Evolutionary conservation across 768 basidiomycete species (phyloP), one percentile per base, ranked within the genome.

Genomic region (Lactarius akahatsu): DNA sequence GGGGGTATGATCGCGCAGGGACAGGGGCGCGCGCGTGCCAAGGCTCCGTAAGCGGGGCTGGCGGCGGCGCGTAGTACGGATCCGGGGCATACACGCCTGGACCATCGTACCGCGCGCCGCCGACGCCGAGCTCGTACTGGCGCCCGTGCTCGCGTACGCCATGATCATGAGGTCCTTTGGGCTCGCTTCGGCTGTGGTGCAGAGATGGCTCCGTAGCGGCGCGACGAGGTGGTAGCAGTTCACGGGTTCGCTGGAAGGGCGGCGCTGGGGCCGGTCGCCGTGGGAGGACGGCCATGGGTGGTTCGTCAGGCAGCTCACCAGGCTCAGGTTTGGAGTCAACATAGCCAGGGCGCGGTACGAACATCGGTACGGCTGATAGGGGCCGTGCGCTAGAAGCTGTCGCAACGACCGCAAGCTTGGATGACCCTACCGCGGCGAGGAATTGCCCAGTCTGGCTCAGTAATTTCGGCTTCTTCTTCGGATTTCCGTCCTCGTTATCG

Each of bases 261-360:
- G 7, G 23, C 5, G 28, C 16, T 50, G 15, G 30, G 50, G n/a
- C 56, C 38, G 28, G 23, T 15, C 23, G 32, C 16, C 30, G 30
- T 3, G 34, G 30, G 20, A n/a, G 4, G 16, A 32, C 8, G 30
- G 20, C 3, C 5, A 13, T 34, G 26, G 65, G 66, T 5, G 50
- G 50, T 13, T 69, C 60, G 45, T 55, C 10, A 30, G 64, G 54
- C 54, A 64, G 34, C 28, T 64, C 63, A 34, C 64, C 64, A 59
- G 61, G 60, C 54, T 65, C 55, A 43, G 47, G 36, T 57, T 67
- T 67, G 0, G 52, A n/a, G 30, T 67, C 52, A 32, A 69, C 60
- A 62, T 57, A 58, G 74, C 77, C 8, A 74, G 74, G 45, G 16
- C 65, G 65, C 11, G 65, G 65, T 3, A 66, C 18, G 28, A 66